Percentiles rank a stretch among this genome's conserved stretches.
phyloP scores from a whole-genome alignment of 2,329 filamentous ascomycete genomes.

The Paecilomyces fulvus region DNA sequence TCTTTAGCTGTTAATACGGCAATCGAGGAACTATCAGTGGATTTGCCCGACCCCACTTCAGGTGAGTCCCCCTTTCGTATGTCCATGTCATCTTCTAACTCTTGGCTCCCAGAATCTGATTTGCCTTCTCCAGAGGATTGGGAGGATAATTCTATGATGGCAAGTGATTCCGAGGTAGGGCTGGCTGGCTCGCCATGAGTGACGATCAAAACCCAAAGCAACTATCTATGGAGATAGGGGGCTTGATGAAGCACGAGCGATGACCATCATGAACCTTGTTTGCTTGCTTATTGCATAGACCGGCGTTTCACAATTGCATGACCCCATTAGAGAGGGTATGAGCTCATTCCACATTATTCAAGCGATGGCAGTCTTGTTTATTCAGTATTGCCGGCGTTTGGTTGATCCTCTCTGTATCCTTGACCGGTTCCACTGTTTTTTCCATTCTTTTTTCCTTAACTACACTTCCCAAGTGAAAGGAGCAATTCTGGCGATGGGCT shows the following conservation, averaged over 20 bases:
- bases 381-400: neutral
- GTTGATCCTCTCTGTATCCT: neutral
- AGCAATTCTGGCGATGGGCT: neutral
- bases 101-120: constrained; percentile 27
- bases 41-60: constrained; percentile 30
- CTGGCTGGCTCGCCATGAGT: constrained; percentile 27
- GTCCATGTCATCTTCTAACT: constrained; percentile 15
- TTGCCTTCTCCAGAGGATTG: constrained; percentile 32
- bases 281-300: constrained; percentile 13
- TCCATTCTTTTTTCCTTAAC: neutral
- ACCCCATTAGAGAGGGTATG: neutral
- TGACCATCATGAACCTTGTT: constrained; percentile 13
- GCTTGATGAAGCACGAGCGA: constrained; percentile 17
- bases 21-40: constrained; percentile 27
- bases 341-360: neutral
- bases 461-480: neutral
- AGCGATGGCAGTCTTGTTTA: neutral
- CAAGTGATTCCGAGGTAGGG: constrained; percentile 34
- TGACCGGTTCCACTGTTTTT: neutral
- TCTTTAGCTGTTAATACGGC: constrained; percentile 20
- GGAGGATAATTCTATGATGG: constrained; percentile 34
- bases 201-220: neutral
- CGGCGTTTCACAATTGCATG: constrained; percentile 13
- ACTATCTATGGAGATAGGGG: neutral
- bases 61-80: constrained; percentile 22